phyloP scores from a whole-genome alignment of 106 monocot genomes.

The Iris macrosiphon region DNA sequence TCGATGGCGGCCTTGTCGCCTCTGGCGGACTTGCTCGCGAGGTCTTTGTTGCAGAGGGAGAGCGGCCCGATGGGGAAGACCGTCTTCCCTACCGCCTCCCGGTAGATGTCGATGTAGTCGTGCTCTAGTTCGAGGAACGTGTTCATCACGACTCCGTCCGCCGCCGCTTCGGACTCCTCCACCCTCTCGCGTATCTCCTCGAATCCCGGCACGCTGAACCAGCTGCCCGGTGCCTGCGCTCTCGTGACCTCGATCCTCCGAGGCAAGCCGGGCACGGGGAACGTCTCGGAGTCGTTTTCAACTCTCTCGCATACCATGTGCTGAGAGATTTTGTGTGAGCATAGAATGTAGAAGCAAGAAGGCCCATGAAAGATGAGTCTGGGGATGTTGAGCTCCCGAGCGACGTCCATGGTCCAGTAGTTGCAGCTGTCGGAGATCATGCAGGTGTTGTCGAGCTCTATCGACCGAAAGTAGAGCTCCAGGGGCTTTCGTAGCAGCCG shows the following conservation, averaged over 20 bases:
- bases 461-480: not conserved
- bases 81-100: slow-evolving; percentile 24
- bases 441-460: slow-evolving; percentile 10
- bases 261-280: slow-evolving; percentile 30
- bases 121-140: slow-evolving; percentile 35
- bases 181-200: not conserved
- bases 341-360: slow-evolving; percentile 23
- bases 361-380: slow-evolving; percentile 18
- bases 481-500: not conserved
- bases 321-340: not conserved
- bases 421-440: slow-evolving; percentile 23
- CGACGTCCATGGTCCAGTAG: slow-evolving; percentile 15
- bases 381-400: slow-evolving; percentile 14
- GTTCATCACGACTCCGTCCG: slow-evolving; percentile 41
- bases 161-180: slow-evolving; percentile 7
- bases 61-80: slow-evolving; percentile 45
- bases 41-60: slow-evolving; percentile 23
- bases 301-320: not conserved
- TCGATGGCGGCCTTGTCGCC: slow-evolving; percentile 22
- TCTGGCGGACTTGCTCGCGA: not conserved
- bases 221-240: slow-evolving; percentile 22
- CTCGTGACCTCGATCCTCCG: slow-evolving; percentile 14
- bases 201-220: slow-evolving; percentile 7
- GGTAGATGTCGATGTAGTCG: slow-evolving; percentile 15
- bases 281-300: slow-evolving; percentile 4